These are phyloP conservation scores for Immersiella caudata DNA, from an alignment of 495 filamentous ascomycete species.

Conservation along the genomic window DNA sequence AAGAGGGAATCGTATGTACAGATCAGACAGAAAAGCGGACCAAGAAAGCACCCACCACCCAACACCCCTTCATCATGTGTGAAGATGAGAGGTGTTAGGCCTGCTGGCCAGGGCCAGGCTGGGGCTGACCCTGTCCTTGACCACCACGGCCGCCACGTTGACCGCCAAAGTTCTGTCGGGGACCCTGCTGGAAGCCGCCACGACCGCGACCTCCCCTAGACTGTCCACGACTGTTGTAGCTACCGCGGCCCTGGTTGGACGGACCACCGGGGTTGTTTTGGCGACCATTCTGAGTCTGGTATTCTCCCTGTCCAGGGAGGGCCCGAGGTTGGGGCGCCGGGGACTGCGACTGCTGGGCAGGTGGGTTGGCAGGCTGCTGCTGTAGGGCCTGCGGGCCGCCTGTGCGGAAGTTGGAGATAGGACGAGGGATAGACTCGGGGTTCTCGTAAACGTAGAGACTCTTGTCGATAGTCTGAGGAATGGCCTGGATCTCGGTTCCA, in stretches of 20 bases:
- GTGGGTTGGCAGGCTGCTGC: slow-evolving; percentile 31
- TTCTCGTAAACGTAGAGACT: slow-evolving; percentile 97
- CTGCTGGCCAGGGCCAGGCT: slow-evolving; percentile 33
- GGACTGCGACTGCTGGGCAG: slow-evolving; percentile 34
- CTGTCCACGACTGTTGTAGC: slow-evolving; percentile 45
- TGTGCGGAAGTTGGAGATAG: slow-evolving; percentile 53
- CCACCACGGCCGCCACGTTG: slow-evolving; percentile 43
- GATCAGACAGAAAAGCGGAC: slow-evolving; percentile 28
- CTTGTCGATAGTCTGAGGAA: slow-evolving; percentile 93
- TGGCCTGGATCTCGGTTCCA: slow-evolving; percentile 95
- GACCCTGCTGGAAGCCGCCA: slow-evolving; percentile 34
- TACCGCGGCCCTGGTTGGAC: slow-evolving; percentile 29
- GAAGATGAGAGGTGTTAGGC: slow-evolving; percentile 21
- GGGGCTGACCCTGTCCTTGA: slow-evolving; percentile 32
- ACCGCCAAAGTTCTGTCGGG: slow-evolving; percentile 47
- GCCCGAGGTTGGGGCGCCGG: slow-evolving; percentile 21
- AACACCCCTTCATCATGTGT: slow-evolving; percentile 9
- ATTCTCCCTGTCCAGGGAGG: slow-evolving; percentile 29
- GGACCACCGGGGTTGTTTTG: slow-evolving; percentile 32
- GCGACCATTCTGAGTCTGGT: slow-evolving; percentile 30
- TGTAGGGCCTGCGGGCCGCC: slow-evolving; percentile 27
- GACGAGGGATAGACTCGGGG: slow-evolving; percentile 89
- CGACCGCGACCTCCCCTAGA: slow-evolving; percentile 33
- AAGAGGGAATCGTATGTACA: slow-evolving; percentile 39
- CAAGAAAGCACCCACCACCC: slow-evolving; percentile 18